A percentile compares a stretch with the other conserved stretches of the same genome.
phyloP scores from a whole-genome alignment of 176 grass and related monocot species.

The Lolium rigidum region DNA sequence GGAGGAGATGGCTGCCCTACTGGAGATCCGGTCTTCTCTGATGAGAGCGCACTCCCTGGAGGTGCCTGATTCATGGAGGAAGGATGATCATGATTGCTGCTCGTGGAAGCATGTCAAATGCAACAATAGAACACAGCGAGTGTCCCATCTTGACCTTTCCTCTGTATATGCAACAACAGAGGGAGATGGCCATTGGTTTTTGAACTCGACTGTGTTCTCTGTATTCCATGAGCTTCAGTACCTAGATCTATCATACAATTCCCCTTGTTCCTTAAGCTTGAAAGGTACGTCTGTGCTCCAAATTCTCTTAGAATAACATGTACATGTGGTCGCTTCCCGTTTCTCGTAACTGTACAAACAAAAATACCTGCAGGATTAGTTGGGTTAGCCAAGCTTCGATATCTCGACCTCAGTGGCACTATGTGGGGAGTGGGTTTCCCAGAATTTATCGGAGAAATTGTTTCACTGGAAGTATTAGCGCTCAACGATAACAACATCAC shows the following conservation, averaged over 20 bases:
- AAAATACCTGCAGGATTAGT: background rate
- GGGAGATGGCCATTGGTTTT: background rate
- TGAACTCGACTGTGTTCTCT: background rate
- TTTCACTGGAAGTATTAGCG: slow-evolving; percentile 6
- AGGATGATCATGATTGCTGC: background rate
- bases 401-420: slow-evolving; percentile 12
- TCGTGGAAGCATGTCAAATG: background rate
- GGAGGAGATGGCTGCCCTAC: background rate
- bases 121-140: background rate
- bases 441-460: background rate
- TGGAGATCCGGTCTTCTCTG: background rate
- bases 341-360: background rate
- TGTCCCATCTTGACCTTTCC: background rate
- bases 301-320: background rate
- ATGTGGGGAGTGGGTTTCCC: background rate
- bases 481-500: background rate
- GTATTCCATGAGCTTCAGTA: background rate
- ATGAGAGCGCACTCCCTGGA: background rate
- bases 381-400: slow-evolving; percentile 6
- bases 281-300: background rate
- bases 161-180: background rate
- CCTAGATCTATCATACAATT: background rate
- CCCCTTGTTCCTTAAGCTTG: background rate
- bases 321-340: background rate
- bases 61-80: background rate